Evolutionary conservation across 805 yeast species (phyloP).

Genomic region (Candida coleopterorum): DNA sequence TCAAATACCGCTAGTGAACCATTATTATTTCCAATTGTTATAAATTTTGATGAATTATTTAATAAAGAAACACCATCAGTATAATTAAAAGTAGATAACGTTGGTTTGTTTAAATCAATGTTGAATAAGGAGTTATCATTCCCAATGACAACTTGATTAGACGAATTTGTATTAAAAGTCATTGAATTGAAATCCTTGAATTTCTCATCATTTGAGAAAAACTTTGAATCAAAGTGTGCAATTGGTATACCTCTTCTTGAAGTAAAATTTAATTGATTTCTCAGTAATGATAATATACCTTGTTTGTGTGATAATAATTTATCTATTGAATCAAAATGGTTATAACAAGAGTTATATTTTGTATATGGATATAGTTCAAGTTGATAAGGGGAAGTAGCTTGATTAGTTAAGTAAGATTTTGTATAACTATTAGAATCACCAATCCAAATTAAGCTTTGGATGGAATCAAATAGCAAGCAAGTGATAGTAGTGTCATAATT

Average conservation of each 20-base stretch:
- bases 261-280: conserved; percentile 27
- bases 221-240: conserved; percentile 12
- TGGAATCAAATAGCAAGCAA: conserved; percentile 53
- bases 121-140: conserved; percentile 17
- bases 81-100: conserved; percentile 29
- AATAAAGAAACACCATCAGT: conserved; percentile 43
- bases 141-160: conserved; percentile 10
- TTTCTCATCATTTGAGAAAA: conserved; percentile 11
- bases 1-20: conserved; percentile 67
- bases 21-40: conserved; percentile 53
- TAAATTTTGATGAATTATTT: conserved; percentile 42
- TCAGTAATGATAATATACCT: conserved; percentile 32
- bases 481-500: conserved; percentile 15
- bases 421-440: conserved; percentile 62
- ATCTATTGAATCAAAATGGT: conserved; percentile 16
- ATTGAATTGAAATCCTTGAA: conserved; percentile 25
- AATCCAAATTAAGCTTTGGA: conserved; percentile 79
- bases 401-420: conserved; percentile 22
- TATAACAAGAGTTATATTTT: conserved; percentile 22
- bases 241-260: conserved; percentile 30
- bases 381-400: conserved; percentile 14
- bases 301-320: conserved; percentile 28
- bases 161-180: conserved; percentile 26
- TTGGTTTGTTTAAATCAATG: conserved; percentile 27
- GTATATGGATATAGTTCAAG: conserved; percentile 32